Conservation (phyloP, 139 green algal species). For the Chloropicon primus region DNA sequence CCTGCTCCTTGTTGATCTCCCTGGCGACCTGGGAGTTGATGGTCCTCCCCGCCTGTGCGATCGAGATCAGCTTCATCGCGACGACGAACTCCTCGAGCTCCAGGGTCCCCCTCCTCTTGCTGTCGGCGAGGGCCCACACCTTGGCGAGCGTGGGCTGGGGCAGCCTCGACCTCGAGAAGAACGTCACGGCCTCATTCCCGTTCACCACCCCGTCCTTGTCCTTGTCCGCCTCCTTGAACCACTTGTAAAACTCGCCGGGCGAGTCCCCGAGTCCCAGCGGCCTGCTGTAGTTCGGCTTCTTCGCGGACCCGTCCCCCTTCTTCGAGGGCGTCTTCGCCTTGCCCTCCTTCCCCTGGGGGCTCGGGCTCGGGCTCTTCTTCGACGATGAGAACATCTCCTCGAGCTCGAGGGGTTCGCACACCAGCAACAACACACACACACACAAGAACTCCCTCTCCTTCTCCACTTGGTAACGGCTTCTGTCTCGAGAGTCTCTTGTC, state of each 20-base stretch:
- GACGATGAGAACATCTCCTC: neutral
- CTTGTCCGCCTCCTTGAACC: neutral
- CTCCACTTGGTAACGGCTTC: too few relatives aligned
- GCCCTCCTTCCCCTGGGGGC: neutral
- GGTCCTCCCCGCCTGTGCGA: neutral
- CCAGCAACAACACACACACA: too few relatives aligned
- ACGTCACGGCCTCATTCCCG: neutral
- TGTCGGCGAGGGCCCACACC: neutral
- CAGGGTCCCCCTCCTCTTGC: slow-evolving; percentile 1
- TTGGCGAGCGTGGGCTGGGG: neutral
- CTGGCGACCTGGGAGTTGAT: slow-evolving; percentile 1
- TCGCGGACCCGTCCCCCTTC: too few relatives aligned
- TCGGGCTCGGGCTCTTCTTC: neutral
- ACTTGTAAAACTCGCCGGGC: neutral
- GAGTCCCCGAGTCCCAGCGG: neutral
- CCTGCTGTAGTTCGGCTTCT: neutral
- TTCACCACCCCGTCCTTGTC: neutral
- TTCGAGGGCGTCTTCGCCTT: neutral
- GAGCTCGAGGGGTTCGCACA: too few relatives aligned
- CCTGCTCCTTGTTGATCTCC: slow-evolving; percentile 1
- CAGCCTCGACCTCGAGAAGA: neutral
- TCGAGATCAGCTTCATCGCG: slow-evolving; percentile 1
- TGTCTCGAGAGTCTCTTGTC: too few relatives aligned
- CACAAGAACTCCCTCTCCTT: too few relatives aligned
- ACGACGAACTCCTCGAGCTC: neutral